Percentiles rank a stretch among this genome's conserved stretches.
These are phyloP conservation scores for Erucastrum elatum DNA, from an alignment of 345 rosid genomes.

Conservation along the genomic window DNA sequence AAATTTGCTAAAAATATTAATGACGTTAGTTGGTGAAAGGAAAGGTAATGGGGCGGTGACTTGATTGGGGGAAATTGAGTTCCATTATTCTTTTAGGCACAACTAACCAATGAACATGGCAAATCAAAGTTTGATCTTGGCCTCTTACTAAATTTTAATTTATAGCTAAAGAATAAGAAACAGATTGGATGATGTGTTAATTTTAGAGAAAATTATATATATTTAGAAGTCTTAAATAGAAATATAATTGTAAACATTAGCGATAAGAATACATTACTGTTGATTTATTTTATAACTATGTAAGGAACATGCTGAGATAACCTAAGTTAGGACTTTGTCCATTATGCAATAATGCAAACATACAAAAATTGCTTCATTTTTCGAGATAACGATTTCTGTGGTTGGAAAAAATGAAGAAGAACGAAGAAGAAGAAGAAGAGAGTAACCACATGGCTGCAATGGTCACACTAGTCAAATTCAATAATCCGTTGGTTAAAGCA, in stretches of 20 bases:
- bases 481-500: constrained; percentile 31
- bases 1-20: background rate
- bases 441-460: constrained; percentile 27
- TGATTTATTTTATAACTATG: background rate
- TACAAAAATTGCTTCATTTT: background rate
- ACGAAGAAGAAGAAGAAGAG: constrained; percentile 1
- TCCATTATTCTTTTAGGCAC: background rate
- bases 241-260: background rate
- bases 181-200: background rate
- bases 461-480: constrained; percentile 29
- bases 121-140: background rate
- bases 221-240: background rate
- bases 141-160: background rate
- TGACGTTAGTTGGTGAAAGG: constrained; percentile 3
- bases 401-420: constrained; percentile 1
- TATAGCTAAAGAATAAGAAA: background rate
- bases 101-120: background rate
- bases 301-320: background rate
- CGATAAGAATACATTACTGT: background rate
- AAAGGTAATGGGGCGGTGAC: background rate
- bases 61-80: background rate
- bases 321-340: background rate
- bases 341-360: background rate
- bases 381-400: background rate
- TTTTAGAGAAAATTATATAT: background rate